Base-by-base conservation (phyloP, 768 basidiomycete species). In the Leccinum longicurvipes region DNA sequence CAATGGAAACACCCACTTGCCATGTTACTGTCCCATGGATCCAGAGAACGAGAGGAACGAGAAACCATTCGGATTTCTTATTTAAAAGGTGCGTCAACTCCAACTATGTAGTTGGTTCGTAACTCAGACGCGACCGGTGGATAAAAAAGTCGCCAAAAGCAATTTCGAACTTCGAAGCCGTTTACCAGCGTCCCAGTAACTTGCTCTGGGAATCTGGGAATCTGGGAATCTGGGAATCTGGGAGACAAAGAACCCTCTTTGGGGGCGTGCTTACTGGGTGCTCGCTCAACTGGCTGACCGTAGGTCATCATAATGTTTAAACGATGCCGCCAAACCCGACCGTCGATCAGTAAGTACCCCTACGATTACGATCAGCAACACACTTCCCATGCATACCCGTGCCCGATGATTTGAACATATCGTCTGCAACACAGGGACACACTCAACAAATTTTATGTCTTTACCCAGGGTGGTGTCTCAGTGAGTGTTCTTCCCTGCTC, bases 1-100 rank as follows among this genome's bases (percentile, higher is more conserved):
- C 42, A 45, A 41, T 58, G 63, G 51, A 60, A 62, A 55, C 29
- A 50, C 47, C 25, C 31, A 24, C 6, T 14, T 32, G 21, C 14
- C 12, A 28, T 6, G 9, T 5, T 11, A 27, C 6, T 9, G 28
- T 29, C 1, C 34, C 23, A 32, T 10, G 14, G 23, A 11, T 44
- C 42, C 23, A 44, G 25, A 25, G 23, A 42, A 7, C 39, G 6
- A 15, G 3, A 28, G 39, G 54, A 19, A 15, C 19, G 7, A 21
- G 15, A 21, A 21, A 39, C 25, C 56, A 25, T 58, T 54, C 53
- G 24, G 9, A 36, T 49, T 56, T 21, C 12, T 17, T 41, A 5
- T 45, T 50, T n/a, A n/a, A n/a, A n/a, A n/a, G n/a, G n/a, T n/a
- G n/a, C n/a, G n/a, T n/a, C n/a, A n/a, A n/a, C n/a, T n/a, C n/a